Evolutionary conservation across 805 yeast genomes (phyloP).

Genomic region (Saccharomycopsis olivae): DNA sequence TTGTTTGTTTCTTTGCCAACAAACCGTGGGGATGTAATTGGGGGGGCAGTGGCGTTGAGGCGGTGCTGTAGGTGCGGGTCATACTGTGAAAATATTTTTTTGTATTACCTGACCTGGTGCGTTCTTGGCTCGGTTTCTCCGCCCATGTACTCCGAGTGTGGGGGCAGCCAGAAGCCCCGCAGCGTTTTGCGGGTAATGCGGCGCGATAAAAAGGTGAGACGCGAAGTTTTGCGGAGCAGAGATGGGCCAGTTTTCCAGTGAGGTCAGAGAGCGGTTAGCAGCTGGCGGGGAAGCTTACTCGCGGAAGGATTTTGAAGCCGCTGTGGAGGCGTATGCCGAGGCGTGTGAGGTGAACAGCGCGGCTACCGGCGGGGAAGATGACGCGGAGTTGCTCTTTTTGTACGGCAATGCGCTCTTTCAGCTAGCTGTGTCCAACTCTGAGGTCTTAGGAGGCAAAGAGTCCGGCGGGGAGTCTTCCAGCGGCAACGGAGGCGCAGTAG

Average conservation of each 20-base stretch:
- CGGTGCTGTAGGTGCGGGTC: too few species aligned
- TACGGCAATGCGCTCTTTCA: slow-evolving; percentile 78
- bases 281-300: slow-evolving; percentile 63
- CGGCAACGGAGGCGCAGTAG: slow-evolving; percentile 13
- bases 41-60: too few species aligned
- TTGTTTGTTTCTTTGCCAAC: too few species aligned
- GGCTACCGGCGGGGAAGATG: slow-evolving; percentile 48
- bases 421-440: slow-evolving; percentile 63
- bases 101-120: too few species aligned
- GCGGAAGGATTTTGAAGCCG: slow-evolving; percentile 52
- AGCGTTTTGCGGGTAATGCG: too few species aligned
- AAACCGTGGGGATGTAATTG: too few species aligned
- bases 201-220: too few species aligned
- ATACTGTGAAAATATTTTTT: too few species aligned
- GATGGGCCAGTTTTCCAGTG: neutral
- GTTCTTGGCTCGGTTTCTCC: too few species aligned
- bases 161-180: too few species aligned
- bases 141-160: too few species aligned
- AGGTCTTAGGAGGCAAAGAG: slow-evolving; percentile 54
- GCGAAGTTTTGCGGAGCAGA: too few species aligned
- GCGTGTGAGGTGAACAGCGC: slow-evolving; percentile 56
- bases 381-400: slow-evolving; percentile 58
- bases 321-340: slow-evolving; percentile 67
- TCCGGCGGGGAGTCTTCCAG: slow-evolving; percentile 25
- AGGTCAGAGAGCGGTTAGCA: slow-evolving; percentile 25